Conservation (phyloP, 2,329 filamentous ascomycete species). For the Phyllosticta capitalensis region DNA sequence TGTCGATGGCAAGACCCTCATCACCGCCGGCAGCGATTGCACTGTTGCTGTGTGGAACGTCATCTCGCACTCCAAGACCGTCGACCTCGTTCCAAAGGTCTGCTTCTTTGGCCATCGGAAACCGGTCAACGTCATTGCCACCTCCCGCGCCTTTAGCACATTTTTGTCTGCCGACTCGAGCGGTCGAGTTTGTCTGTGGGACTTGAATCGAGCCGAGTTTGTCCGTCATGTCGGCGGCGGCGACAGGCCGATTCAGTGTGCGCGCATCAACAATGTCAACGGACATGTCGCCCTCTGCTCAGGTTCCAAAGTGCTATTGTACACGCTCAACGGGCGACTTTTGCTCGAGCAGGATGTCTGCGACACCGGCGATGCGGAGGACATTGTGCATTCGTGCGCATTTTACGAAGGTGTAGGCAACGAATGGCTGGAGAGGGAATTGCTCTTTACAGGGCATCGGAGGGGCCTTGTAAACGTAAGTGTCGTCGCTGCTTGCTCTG, state of each 20-base stretch:
- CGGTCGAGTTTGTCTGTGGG: slow-evolving; percentile 83
- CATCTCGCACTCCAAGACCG: slow-evolving; percentile 49
- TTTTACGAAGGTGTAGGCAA: slow-evolving; percentile 88
- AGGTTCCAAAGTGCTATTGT: slow-evolving; percentile 64
- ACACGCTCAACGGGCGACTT: slow-evolving; percentile 77
- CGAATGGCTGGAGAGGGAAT: slow-evolving; percentile 80
- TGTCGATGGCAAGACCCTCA: slow-evolving; percentile 79
- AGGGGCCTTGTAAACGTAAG: slow-evolving; percentile 67
- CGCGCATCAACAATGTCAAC: slow-evolving; percentile 78
- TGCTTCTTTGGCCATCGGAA: slow-evolving; percentile 86
- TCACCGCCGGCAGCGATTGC: slow-evolving; percentile 88
- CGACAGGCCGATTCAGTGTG: slow-evolving; percentile 49
- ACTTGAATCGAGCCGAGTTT: slow-evolving; percentile 82
- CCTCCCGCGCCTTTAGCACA: slow-evolving; percentile 80
- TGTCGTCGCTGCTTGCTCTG: not conserved
- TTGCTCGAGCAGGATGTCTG: slow-evolving; percentile 78
- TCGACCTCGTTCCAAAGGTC: slow-evolving; percentile 69
- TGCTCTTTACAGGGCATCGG: slow-evolving; percentile 83
- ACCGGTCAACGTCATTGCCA: slow-evolving; percentile 70
- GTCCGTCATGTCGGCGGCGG: slow-evolving; percentile 45
- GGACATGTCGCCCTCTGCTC: slow-evolving; percentile 83
- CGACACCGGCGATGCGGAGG: slow-evolving; percentile 48
- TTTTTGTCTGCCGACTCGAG: slow-evolving; percentile 76
- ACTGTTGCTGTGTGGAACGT: slow-evolving; percentile 80
- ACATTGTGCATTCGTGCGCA: slow-evolving; percentile 70